phyloP scores from a whole-genome alignment of 2,329 filamentous ascomycete species.

The Pyrenophora seminiperda region DNA sequence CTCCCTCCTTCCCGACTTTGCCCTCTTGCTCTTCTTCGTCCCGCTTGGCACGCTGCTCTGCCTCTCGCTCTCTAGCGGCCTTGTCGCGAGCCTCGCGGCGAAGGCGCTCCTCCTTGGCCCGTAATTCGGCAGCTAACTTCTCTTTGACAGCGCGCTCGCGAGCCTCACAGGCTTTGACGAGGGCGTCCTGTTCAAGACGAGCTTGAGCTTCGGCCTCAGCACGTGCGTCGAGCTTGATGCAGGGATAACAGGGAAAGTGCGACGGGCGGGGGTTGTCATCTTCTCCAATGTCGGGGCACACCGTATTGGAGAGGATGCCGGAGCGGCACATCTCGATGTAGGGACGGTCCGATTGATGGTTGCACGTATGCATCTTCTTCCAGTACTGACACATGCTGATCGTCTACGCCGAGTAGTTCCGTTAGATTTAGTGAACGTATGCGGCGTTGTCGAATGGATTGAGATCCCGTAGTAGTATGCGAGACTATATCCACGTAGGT shows the following conservation, averaged over 20 bases:
- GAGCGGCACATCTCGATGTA: conserved; percentile 34
- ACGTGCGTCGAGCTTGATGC: conserved; percentile 26
- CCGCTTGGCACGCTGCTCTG: conserved; percentile 15
- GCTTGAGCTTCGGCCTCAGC: conserved; percentile 15
- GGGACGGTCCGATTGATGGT: conserved; percentile 23
- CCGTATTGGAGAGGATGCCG: conserved; percentile 26
- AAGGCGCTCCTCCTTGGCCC: conserved; percentile 26
- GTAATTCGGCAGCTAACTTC: conserved; percentile 17
- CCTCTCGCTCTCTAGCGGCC: conserved; percentile 27
- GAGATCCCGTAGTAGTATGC: no score
- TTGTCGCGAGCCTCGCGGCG: conserved; percentile 30
- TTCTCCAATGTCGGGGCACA: conserved; percentile 23
- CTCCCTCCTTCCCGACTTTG: conserved; percentile 25
- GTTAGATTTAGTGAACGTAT: background rate
- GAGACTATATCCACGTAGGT: no score
- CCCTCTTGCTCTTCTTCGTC: conserved; percentile 24
- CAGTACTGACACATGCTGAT: conserved; percentile 33
- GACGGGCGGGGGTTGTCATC: conserved; percentile 17
- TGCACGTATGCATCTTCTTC: conserved; percentile 33
- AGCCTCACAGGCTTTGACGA: conserved; percentile 15
- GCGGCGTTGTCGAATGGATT: background rate
- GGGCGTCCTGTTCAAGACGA: conserved; percentile 6
- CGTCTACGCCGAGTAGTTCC: background rate
- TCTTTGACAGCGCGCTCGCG: conserved; percentile 15
- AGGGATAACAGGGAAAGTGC: conserved; percentile 32